Evolutionary conservation across 768 basidiomycete genomes (phyloP).

Genomic region (Terana coerulea): DNA sequence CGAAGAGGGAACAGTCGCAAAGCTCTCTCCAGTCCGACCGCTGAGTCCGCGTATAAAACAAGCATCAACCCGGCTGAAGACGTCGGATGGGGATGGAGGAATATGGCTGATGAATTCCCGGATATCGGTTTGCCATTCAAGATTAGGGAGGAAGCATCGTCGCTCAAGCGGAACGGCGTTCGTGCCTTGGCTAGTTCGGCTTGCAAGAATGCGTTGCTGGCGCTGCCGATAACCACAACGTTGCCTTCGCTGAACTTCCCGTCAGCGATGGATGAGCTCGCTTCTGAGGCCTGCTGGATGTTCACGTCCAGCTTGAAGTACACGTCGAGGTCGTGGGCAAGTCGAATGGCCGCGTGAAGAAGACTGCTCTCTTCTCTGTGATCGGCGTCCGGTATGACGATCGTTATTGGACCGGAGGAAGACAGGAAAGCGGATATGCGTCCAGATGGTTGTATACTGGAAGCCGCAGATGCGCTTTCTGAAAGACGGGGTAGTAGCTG

Average conservation of each 20-base stretch:
- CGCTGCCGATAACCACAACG: conserved; percentile 53
- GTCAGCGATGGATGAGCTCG: conserved; percentile 17
- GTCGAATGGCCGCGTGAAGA: conserved; percentile 53
- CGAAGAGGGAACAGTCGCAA: conserved; percentile 78
- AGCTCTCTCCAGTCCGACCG: conserved; percentile 59
- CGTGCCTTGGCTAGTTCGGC: conserved; percentile 10
- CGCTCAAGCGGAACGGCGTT: conserved; percentile 17
- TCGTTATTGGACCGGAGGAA: conserved; percentile 45
- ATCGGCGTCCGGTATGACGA: conserved; percentile 45
- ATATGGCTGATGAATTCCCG: conserved; percentile 40
- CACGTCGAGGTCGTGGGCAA: conserved; percentile 62
- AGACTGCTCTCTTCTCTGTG: conserved; percentile 25
- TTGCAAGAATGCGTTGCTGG: conserved; percentile 21
- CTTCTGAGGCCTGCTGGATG: conserved; percentile 46
- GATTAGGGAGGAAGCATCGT: conserved; percentile 1
- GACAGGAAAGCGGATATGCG: conserved; percentile 67
- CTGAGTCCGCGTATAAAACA: conserved; percentile 59
- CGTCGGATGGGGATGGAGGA: conserved; percentile 64
- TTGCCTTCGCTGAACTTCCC: conserved; percentile 39
- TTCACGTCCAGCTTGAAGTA: conserved; percentile 71
- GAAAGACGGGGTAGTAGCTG: too few relatives aligned
- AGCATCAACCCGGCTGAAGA: conserved; percentile 35
- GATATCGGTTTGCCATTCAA: conserved; percentile 17
- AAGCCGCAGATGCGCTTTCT: too few relatives aligned
- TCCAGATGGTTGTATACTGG: conserved; percentile 36